Conservation (phyloP, 1,284 basidiomycete genomes). For the Boletus smithii region DNA sequence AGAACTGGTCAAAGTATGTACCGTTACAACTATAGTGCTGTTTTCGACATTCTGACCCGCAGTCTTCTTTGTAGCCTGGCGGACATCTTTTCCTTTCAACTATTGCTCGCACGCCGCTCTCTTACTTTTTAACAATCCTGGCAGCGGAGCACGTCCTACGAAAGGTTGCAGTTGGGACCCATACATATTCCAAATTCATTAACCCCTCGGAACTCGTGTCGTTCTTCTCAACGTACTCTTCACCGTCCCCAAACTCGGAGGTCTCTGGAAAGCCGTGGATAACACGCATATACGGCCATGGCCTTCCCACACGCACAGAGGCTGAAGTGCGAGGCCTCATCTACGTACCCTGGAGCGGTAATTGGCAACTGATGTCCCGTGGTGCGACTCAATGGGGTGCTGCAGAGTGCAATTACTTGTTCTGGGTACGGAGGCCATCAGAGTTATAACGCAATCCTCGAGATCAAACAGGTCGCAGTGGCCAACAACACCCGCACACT, state of each 20-base stretch:
- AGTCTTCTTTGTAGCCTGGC: conserved; percentile 62
- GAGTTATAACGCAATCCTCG: conserved; percentile 10
- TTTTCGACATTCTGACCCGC: conserved; percentile 1
- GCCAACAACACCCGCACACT: not conserved
- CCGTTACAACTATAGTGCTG: not conserved
- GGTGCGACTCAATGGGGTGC: conserved; percentile 53
- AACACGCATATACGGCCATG: conserved; percentile 40
- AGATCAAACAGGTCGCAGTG: not conserved
- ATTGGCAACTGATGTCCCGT: conserved; percentile 69
- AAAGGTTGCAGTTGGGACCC: conserved; percentile 86
- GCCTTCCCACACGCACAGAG: conserved; percentile 54
- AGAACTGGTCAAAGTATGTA: conserved; percentile 76
- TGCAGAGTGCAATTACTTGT: conserved; percentile 76
- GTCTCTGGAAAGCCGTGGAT: conserved; percentile 41
- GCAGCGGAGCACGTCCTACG: conserved; percentile 84
- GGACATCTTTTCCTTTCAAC: conserved; percentile 96
- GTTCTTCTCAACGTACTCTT: conserved; percentile 71
- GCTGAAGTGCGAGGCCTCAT: conserved; percentile 82
- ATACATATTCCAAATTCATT: conserved; percentile 89
- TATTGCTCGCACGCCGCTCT: conserved; percentile 90
- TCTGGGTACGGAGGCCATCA: conserved; percentile 71
- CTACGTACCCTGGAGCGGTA: conserved; percentile 73
- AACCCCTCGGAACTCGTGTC: conserved; percentile 84
- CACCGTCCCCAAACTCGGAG: conserved; percentile 29
- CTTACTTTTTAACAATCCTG: conserved; percentile 88